A percentile compares a stretch with the other conserved stretches of the same genome.
Evolutionary conservation across 768 basidiomycete genomes (phyloP).

Genomic region (Lyophyllum decastes): DNA sequence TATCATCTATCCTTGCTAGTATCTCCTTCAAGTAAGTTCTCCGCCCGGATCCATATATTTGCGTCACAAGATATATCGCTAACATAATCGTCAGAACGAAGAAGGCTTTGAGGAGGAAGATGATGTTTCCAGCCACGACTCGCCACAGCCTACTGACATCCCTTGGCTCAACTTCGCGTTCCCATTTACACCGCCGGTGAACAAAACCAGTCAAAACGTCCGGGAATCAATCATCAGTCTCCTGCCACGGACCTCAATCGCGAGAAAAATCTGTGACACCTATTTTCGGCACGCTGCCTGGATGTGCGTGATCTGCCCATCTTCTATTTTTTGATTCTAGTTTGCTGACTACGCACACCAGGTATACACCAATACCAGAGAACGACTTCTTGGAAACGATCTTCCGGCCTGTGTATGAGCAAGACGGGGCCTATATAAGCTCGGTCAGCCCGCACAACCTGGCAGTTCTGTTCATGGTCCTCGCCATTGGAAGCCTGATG

Average conservation of each 20-base stretch:
- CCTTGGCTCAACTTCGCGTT: conserved; percentile 65
- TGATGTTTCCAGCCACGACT: conserved; percentile 33
- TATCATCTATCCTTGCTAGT: conserved; percentile 34
- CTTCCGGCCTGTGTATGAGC: conserved; percentile 54
- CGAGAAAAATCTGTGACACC: conserved; percentile 43
- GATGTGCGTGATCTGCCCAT: conserved; percentile 50
- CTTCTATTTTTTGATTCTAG: conserved; percentile 2
- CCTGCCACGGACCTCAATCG: conserved; percentile 43
- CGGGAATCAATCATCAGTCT: conserved; percentile 44
- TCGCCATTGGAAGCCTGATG: conserved; percentile 63
- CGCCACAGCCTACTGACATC: conserved; percentile 49
- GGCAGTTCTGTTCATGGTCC: conserved; percentile 62
- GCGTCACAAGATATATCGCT: background rate
- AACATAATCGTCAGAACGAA: conserved; percentile 47
- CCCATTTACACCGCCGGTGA: conserved; percentile 50
- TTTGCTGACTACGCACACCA: conserved; percentile 22
- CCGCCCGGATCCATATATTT: background rate
- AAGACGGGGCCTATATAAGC: conserved; percentile 36
- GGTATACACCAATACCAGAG: conserved; percentile 70
- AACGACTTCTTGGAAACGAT: conserved; percentile 54
- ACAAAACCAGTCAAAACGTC: conserved; percentile 43
- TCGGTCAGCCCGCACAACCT: conserved; percentile 53
- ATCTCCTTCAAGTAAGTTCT: conserved; percentile 62
- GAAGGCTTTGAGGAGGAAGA: conserved; percentile 58
- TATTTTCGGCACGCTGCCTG: conserved; percentile 73